Evolutionary conservation across 1,284 basidiomycete species (phyloP).

Genomic region (Puccinia hordei): DNA sequence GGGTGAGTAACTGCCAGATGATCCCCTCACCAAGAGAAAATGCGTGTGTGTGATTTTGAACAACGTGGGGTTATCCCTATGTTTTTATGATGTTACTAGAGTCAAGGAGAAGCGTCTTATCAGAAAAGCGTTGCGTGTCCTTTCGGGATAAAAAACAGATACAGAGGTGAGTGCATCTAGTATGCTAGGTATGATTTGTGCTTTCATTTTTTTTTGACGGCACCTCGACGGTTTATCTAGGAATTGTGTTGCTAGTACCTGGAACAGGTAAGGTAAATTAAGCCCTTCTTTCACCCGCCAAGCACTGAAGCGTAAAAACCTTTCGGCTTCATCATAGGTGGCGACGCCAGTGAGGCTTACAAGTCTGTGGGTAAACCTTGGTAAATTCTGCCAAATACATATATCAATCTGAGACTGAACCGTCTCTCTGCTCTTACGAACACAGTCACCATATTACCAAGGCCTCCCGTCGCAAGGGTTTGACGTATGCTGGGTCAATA

Average conservation of each 20-base stretch:
- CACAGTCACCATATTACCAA: slow-evolving; percentile 10
- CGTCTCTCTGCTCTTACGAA: not conserved
- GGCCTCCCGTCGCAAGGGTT: slow-evolving; percentile 54
- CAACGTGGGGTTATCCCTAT: no score
- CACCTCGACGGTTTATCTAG: slow-evolving; percentile 1
- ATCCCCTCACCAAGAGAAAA: not conserved
- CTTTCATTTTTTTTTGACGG: no score
- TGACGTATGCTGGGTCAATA: slow-evolving; percentile 58
- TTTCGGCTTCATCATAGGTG: not conserved
- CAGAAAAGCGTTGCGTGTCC: slow-evolving; percentile 21
- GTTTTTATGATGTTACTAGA: not conserved
- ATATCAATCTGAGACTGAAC: not conserved
- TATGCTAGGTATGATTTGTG: not conserved
- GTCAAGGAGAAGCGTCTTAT: slow-evolving; percentile 25
- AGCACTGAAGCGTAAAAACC: not conserved
- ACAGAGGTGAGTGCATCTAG: not conserved
- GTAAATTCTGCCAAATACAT: not conserved
- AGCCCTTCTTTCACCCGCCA: not conserved
- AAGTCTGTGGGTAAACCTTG: not conserved
- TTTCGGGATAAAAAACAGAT: not conserved
- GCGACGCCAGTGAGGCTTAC: slow-evolving; percentile 12
- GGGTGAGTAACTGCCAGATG: not conserved
- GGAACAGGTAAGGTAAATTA: slow-evolving; percentile 24
- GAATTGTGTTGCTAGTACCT: slow-evolving; percentile 31
- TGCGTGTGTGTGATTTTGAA: no score